Conservation (phyloP, 2,329 filamentous ascomycete species). For the Colletotrichum cordylinicola region DNA sequence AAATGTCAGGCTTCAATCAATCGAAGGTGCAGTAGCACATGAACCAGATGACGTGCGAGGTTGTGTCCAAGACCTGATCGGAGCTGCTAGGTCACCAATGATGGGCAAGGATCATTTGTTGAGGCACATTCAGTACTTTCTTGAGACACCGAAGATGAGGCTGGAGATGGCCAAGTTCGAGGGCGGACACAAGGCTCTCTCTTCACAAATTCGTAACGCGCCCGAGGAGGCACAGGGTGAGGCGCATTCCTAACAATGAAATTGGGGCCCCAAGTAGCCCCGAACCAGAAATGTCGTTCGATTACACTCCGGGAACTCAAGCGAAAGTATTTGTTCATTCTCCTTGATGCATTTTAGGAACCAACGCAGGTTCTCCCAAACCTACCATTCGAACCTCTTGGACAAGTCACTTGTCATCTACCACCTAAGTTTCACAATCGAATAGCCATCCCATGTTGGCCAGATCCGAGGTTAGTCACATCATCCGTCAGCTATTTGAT, state of each 20-base stretch:
- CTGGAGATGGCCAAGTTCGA: not conserved
- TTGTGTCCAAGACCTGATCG: not conserved
- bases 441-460: not conserved
- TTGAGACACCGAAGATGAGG: not conserved
- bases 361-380: not conserved
- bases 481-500: not conserved
- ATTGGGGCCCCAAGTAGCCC: not conserved
- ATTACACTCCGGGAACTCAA: not conserved
- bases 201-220: not conserved
- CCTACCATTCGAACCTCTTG: not conserved
- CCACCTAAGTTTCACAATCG: not conserved
- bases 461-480: not conserved
- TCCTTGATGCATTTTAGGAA: not conserved
- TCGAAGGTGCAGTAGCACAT: not conserved
- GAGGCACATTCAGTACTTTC: not conserved
- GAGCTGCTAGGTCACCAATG: not conserved
- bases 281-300: not conserved
- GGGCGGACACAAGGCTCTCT: not conserved
- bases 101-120: not conserved
- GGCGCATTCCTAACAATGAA: not conserved
- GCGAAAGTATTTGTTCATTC: not conserved
- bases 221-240: not conserved
- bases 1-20: not conserved
- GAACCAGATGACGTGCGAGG: not conserved
- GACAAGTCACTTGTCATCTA: not conserved